Evolutionary conservation across 495 filamentous ascomycete genomes (phyloP), one percentile per base, ranked within the genome.

Genomic region (Jackrogersella multiformis): DNA sequence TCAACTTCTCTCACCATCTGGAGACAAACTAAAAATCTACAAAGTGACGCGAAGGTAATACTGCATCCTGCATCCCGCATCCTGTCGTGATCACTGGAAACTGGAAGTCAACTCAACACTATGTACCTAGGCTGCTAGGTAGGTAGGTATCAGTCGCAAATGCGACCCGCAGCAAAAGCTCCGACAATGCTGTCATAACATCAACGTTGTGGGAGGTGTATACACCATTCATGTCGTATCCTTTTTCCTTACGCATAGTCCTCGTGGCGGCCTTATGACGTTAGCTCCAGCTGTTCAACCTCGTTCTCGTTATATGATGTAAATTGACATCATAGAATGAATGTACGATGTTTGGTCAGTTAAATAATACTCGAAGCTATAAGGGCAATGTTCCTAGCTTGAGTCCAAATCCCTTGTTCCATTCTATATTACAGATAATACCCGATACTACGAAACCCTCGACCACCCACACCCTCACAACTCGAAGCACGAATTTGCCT

Each of bases 301-400:
- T 46, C 42, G n/a, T 28, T 57, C 20, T 24, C 34, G 24, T n/a
- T n/a, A n/a, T n/a, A n/a, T n/a, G n/a, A 66, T 26, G 16, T 36
- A 4, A 34, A 34, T 46, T 64, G 61, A 58, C 54, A 65, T 65
- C 61, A 65, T 65, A 65, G 53, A 52, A 42, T 30, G 9, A 5
- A 35, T 5, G 24, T 30, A 4, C 1, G n/a, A n/a, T n/a, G n/a
- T 38, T n/a, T 32, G 5, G 8, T 7, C 15, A 23, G 13, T 24
- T 16, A 4, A 52, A 35, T 36, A n/a, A 16, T 67, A 66, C 60
- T 60, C 61, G 24, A 61, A 61, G 49, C 26, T 30, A 5, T 30
- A n/a, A n/a, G n/a, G n/a, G n/a, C n/a, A n/a, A n/a, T n/a, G n/a
- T n/a, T n/a, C n/a, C n/a, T n/a, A n/a, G n/a, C n/a, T n/a, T n/a